These are phyloP conservation scores for Auxenochlorella protothecoides DNA, from an alignment of 139 green algal genomes.

Conservation along the genomic window DNA sequence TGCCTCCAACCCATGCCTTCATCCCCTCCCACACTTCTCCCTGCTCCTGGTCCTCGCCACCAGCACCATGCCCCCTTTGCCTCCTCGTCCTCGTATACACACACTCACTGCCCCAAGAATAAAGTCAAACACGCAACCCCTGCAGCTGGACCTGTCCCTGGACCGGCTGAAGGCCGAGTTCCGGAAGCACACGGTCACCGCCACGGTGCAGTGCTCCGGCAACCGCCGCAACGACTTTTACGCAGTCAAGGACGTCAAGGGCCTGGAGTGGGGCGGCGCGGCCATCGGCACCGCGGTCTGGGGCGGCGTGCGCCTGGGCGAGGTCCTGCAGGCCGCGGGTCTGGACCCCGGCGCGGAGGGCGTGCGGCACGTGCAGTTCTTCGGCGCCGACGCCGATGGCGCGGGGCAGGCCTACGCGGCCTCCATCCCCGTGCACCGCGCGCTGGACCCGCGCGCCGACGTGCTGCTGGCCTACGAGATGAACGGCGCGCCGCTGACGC, in stretches of 20 bases:
- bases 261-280: constrained; percentile 61
- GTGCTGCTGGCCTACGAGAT: constrained; percentile 88
- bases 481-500: constrained; percentile 69
- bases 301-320: constrained; percentile 56
- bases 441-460: constrained; percentile 39
- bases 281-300: constrained; percentile 66
- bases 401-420: constrained; percentile 41
- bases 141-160: constrained; percentile 42
- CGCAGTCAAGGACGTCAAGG: constrained; percentile 46
- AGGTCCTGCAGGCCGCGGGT: constrained; percentile 64
- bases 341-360: constrained; percentile 33
- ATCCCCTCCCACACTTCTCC: background rate
- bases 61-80: no score
- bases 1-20: background rate
- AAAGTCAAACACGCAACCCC: no score
- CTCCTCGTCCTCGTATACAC: background rate
- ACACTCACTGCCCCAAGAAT: background rate
- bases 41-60: background rate
- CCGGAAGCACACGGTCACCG: constrained; percentile 55
- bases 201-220: constrained; percentile 73
- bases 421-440: constrained; percentile 62
- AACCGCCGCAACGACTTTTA: constrained; percentile 73
- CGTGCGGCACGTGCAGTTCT: constrained; percentile 15
- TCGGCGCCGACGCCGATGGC: background rate
- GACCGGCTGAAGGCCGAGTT: constrained; percentile 62